phyloP scores from a whole-genome alignment of 2,329 filamentous ascomycete species.

The Pleoardoris graminearum region DNA sequence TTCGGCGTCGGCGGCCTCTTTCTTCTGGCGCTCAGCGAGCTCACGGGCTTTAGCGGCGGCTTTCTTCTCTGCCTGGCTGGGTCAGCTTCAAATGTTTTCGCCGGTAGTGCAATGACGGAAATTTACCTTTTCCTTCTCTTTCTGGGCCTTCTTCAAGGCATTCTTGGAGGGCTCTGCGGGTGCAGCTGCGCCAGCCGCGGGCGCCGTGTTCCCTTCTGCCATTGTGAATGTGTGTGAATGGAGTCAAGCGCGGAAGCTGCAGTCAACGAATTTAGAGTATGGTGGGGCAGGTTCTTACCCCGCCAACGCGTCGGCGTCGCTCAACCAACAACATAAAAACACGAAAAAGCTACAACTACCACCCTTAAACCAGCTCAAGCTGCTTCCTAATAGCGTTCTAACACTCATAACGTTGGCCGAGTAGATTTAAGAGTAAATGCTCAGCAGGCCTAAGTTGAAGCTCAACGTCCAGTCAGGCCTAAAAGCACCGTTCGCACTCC shows the following conservation, averaged over 20 bases:
- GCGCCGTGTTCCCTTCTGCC: constrained; percentile 13
- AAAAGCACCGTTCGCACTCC: too few species aligned
- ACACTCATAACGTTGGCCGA: too few species aligned
- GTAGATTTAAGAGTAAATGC: too few species aligned
- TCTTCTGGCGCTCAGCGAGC: constrained; percentile 51
- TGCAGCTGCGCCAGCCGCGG: constrained; percentile 18
- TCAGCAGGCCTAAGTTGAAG: too few species aligned
- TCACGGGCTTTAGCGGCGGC: constrained; percentile 52
- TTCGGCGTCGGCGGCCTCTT: constrained; percentile 68
- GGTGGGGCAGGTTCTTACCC: constrained; percentile 4
- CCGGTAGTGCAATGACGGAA: not conserved
- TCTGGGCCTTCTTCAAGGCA: constrained; percentile 48
- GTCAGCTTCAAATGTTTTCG: too few species aligned
- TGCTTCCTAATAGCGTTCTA: too few species aligned
- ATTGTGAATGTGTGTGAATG: not conserved
- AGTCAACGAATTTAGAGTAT: constrained; percentile 2
- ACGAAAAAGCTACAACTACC: not conserved
- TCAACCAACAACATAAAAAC: not conserved
- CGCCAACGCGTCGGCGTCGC: constrained; percentile 5
- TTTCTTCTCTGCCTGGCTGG: constrained; percentile 46
- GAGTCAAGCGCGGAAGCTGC: constrained; percentile 2
- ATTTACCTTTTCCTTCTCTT: constrained; percentile 47
- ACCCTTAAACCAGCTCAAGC: too few species aligned
- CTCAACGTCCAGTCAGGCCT: too few species aligned
- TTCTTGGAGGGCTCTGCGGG: constrained; percentile 45